Evolutionary conservation across 2,329 filamentous ascomycete genomes (phyloP).

Genomic region (Alternaria infectoria): DNA sequence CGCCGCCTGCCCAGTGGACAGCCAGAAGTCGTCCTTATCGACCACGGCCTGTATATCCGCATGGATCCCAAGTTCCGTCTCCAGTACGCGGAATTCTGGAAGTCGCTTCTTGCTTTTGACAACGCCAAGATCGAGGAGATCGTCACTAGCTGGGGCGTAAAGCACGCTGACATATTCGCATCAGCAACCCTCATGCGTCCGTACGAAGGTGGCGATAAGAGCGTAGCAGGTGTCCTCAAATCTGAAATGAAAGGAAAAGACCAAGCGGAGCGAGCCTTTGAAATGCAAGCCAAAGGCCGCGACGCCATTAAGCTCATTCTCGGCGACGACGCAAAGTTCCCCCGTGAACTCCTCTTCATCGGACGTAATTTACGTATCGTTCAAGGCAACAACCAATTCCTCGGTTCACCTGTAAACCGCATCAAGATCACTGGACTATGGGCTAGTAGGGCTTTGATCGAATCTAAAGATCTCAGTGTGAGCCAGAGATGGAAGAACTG

Average conservation of each 20-base stretch:
- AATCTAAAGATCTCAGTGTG: conserved; percentile 70
- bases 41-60: conserved; percentile 94
- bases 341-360: conserved; percentile 89
- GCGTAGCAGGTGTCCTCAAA: conserved; percentile 66
- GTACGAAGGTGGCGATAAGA: conserved; percentile 82
- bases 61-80: conserved; percentile 84
- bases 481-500: conserved; percentile 70
- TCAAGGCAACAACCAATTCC: conserved; percentile 89
- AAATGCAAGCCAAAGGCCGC: conserved; percentile 77
- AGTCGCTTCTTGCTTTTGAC: conserved; percentile 90
- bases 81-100: conserved; percentile 92
- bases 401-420: conserved; percentile 86
- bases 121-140: conserved; percentile 77
- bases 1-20: conserved; percentile 81
- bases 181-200: conserved; percentile 88
- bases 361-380: conserved; percentile 91
- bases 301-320: conserved; percentile 79
- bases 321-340: conserved; percentile 85
- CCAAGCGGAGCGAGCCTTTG: conserved; percentile 68
- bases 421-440: conserved; percentile 93
- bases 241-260: conserved; percentile 61
- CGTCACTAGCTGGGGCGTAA: conserved; percentile 83
- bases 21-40: conserved; percentile 91
- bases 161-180: conserved; percentile 88
- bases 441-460: conserved; percentile 83